Conservation (phyloP, 2,329 filamentous ascomycete genomes). For the Sclerotinia sclerotiorum region DNA sequence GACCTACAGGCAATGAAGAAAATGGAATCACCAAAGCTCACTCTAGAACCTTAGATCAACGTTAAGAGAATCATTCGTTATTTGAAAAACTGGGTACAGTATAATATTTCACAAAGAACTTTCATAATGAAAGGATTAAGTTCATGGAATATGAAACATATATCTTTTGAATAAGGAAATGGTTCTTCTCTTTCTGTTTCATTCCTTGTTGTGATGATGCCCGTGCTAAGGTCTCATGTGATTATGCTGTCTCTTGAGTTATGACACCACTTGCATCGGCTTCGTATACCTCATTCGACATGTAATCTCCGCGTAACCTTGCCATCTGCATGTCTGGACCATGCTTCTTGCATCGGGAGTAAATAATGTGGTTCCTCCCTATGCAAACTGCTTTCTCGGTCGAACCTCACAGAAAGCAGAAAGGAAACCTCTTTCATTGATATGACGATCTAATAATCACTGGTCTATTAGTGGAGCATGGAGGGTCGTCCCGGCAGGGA, state of each 20-base stretch:
- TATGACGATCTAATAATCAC: slow-evolving; percentile 13
- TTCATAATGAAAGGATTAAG: neutral
- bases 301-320: slow-evolving; percentile 24
- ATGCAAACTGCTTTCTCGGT: slow-evolving; percentile 20
- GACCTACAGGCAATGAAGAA: neutral
- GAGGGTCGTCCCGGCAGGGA: slow-evolving; percentile 4
- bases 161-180: slow-evolving; percentile 4
- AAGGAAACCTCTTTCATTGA: slow-evolving; percentile 15
- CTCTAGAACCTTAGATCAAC: slow-evolving; percentile 22
- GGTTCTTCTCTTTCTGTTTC: neutral
- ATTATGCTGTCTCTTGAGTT: slow-evolving; percentile 6
- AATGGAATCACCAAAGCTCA: neutral
- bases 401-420: slow-evolving; percentile 11
- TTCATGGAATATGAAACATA: slow-evolving; percentile 5
- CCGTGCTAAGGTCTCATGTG: slow-evolving; percentile 6
- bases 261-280: slow-evolving; percentile 12
- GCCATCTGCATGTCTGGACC: slow-evolving; percentile 17
- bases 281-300: slow-evolving; percentile 9
- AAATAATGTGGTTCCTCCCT: slow-evolving; percentile 21
- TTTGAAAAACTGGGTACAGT: slow-evolving; percentile 2
- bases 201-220: neutral
- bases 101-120: neutral
- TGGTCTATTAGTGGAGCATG: slow-evolving; percentile 1
- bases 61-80: slow-evolving; percentile 9
- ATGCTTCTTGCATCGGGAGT: slow-evolving; percentile 11